A percentile compares a stretch with the other conserved stretches of the same genome.
Conservation (phyloP, 2,329 filamentous ascomycete species). For the Mycosphaerella sp. region DNA sequence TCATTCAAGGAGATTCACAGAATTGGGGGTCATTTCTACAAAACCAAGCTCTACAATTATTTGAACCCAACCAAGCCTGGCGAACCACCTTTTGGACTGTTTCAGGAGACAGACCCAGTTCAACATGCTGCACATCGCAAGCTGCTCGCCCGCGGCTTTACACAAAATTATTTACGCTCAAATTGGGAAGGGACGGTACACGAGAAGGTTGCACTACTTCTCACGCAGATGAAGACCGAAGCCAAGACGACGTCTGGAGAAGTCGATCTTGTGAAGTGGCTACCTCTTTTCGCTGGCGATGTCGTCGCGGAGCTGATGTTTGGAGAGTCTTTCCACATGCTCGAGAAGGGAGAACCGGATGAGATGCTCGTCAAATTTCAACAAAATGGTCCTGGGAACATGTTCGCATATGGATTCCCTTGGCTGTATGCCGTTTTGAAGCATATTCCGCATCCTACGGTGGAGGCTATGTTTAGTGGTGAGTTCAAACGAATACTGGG, state of each 20-base stretch:
- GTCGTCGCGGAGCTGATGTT: conserved; percentile 35
- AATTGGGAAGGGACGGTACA: conserved; percentile 35
- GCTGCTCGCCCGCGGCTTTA: conserved; percentile 34
- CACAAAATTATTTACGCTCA: conserved; percentile 29
- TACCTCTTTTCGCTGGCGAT: conserved; percentile 37
- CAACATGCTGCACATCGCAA: conserved; percentile 33
- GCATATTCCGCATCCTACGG: conserved; percentile 6
- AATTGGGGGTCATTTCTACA: conserved; percentile 24
- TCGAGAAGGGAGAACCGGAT: conserved; percentile 28
- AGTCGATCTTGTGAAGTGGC: conserved; percentile 37
- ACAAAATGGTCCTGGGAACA: conserved; percentile 2
- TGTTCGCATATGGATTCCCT: conserved; percentile 10
- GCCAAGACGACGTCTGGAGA: conserved; percentile 26
- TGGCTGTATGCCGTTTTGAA: conserved; percentile 9
- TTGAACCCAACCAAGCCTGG: conserved; percentile 18
- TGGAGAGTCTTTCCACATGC: conserved; percentile 36
- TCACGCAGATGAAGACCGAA: conserved; percentile 31
- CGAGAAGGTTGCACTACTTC: conserved; percentile 28
- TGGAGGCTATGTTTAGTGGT: conserved; percentile 1
- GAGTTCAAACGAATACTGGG: not conserved
- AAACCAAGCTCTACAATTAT: conserved; percentile 26
- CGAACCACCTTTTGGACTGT: conserved; percentile 26
- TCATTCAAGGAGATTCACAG: conserved; percentile 27
- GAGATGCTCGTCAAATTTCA: conserved; percentile 2
- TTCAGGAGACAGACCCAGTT: conserved; percentile 34